A percentile compares a stretch with the other conserved stretches of the same genome.
Evolutionary conservation across 2,329 filamentous ascomycete genomes (phyloP).

Genomic region (Talaromyces atroroseus): DNA sequence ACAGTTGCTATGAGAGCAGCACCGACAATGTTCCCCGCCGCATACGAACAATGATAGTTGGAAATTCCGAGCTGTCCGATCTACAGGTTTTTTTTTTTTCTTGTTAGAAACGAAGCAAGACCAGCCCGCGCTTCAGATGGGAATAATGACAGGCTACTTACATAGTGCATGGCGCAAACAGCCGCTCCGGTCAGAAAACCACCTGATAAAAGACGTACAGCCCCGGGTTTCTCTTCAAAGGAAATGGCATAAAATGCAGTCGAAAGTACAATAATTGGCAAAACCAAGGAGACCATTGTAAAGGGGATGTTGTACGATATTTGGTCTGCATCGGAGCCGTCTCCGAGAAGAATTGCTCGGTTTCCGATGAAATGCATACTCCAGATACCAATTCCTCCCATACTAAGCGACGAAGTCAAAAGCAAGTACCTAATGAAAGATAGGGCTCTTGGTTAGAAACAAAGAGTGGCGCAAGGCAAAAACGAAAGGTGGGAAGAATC

Average conservation of each 20-base stretch:
- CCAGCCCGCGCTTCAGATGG: background rate
- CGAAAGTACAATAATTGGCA: conserved; percentile 70
- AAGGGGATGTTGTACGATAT: conserved; percentile 68
- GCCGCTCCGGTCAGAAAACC: conserved; percentile 67
- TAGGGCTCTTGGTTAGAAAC: background rate
- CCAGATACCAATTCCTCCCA: conserved; percentile 72
- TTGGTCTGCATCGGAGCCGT: conserved; percentile 59
- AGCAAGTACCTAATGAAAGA: conserved; percentile 54
- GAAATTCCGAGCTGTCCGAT: conserved; percentile 75
- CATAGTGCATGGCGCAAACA: conserved; percentile 80
- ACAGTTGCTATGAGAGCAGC: conserved; percentile 67
- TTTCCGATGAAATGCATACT: conserved; percentile 62
- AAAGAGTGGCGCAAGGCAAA: background rate
- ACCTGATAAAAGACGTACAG: conserved; percentile 55
- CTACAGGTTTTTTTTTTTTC: background rate
- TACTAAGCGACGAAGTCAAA: conserved; percentile 59
- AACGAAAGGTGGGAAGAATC: background rate
- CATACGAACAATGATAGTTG: conserved; percentile 67
- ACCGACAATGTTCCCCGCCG: conserved; percentile 56
- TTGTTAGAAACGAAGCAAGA: background rate
- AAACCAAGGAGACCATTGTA: conserved; percentile 71
- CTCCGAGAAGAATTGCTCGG: conserved; percentile 61
- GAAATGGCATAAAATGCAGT: conserved; percentile 67
- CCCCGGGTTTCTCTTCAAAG: conserved; percentile 52
- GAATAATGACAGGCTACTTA: background rate